Conservation (phyloP, 2,329 filamentous ascomycete species). For the Alternaria tenuissima region DNA sequence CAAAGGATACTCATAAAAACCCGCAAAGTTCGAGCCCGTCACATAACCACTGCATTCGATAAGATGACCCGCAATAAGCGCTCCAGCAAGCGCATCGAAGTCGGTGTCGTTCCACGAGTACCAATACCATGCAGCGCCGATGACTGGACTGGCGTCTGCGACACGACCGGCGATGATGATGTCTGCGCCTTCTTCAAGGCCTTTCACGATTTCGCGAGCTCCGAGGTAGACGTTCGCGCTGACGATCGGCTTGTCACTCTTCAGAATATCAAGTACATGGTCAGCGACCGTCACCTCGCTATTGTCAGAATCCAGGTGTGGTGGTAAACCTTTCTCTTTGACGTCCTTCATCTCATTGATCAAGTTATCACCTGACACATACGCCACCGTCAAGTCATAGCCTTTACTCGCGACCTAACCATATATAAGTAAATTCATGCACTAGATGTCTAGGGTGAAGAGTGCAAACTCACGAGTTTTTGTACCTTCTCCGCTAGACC, state of each 20-base stretch:
- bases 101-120: constrained; percentile 60
- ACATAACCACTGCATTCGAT: constrained; percentile 60
- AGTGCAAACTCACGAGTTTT: constrained; percentile 42
- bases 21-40: constrained; percentile 64
- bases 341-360: constrained; percentile 44
- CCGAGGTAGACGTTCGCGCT: constrained; percentile 64
- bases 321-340: constrained; percentile 45
- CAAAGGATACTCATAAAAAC: constrained; percentile 56
- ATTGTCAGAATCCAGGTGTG: constrained; percentile 56
- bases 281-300: constrained; percentile 45
- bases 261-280: constrained; percentile 51
- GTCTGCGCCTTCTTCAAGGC: constrained; percentile 43
- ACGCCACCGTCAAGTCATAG: constrained; percentile 55
- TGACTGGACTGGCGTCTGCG: constrained; percentile 50
- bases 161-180: constrained; percentile 47
- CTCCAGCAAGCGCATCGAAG: constrained; percentile 59
- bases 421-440: background rate
- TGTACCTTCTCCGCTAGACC: constrained; percentile 59
- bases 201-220: constrained; percentile 47
- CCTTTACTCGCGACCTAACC: constrained; percentile 46
- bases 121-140: constrained; percentile 66
- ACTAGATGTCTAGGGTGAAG: background rate
- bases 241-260: constrained; percentile 49
- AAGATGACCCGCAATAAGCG: constrained; percentile 55
- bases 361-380: constrained; percentile 58